Evolutionary conservation across 148 eudicot genomes (phyloP).

Genomic region (Rhododendron simsii): DNA sequence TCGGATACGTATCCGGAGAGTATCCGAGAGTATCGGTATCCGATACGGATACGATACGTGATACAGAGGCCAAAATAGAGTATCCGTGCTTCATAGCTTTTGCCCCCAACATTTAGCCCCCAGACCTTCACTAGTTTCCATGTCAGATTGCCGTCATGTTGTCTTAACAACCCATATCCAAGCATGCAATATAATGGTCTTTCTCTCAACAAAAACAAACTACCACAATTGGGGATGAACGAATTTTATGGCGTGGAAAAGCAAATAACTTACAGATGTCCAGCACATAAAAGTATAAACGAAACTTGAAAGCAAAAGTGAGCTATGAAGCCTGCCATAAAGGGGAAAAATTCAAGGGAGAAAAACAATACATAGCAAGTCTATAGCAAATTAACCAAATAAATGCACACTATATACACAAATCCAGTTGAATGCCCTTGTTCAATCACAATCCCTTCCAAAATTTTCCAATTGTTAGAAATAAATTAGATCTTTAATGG

Average conservation of each 20-base stretch:
- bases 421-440: slow-evolving; percentile 1
- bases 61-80: no score
- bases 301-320: neutral
- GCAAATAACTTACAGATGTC: neutral
- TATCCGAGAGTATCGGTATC: no score
- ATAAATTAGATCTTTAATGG: neutral
- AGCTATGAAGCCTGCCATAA: neutral
- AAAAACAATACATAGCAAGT: neutral
- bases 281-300: neutral
- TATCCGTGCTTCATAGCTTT: no score
- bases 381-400: neutral
- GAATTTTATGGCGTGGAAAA: neutral
- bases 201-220: neutral
- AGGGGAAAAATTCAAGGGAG: neutral
- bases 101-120: no score
- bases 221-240: neutral
- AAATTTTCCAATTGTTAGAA: neutral
- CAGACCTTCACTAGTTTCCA: neutral
- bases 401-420: neutral
- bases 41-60: no score
- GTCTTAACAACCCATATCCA: neutral
- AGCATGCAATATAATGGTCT: neutral
- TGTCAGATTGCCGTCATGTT: neutral
- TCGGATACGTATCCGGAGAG: no score
- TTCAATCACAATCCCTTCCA: neutral